Conservation (phyloP, 176 grass and related monocot genomes). For the Puccinellia tenuiflora region DNA sequence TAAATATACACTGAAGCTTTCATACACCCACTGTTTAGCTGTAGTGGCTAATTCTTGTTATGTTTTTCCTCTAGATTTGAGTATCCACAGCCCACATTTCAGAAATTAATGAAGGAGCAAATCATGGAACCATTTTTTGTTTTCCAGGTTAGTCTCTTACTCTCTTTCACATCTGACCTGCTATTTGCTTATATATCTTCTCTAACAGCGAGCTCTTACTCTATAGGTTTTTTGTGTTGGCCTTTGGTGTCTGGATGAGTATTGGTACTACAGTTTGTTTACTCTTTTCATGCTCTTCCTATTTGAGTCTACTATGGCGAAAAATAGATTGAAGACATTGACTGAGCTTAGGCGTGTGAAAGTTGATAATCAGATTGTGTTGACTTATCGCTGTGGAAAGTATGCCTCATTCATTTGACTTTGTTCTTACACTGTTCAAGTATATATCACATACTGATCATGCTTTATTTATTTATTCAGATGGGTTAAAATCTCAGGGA, state of each 20-base stretch:
- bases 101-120: constrained; percentile 98
- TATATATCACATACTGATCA: constrained; percentile 20
- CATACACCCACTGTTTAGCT: neutral
- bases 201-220: constrained; percentile 24
- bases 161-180: constrained; percentile 19
- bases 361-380: constrained; percentile 90
- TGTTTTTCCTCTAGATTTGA: constrained; percentile 68
- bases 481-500: constrained; percentile 89
- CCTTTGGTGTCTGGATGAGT: constrained; percentile 95
- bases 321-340: constrained; percentile 88
- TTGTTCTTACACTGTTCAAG: constrained; percentile 3
- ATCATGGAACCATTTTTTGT: constrained; percentile 97
- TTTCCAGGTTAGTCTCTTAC: constrained; percentile 73
- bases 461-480: constrained; percentile 41
- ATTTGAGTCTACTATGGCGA: constrained; percentile 99
- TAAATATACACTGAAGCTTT: constrained; percentile 3
- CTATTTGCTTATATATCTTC: constrained; percentile 14
- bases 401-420: constrained; percentile 45
- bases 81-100: constrained; percentile 97
- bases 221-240: constrained; percentile 95
- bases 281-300: constrained; percentile 99
- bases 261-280: constrained; percentile 99
- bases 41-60: constrained; percentile 20
- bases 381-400: constrained; percentile 84
- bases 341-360: constrained; percentile 98